phyloP scores from a whole-genome alignment of 75 land plant species.

The Azolla pinnata region DNA sequence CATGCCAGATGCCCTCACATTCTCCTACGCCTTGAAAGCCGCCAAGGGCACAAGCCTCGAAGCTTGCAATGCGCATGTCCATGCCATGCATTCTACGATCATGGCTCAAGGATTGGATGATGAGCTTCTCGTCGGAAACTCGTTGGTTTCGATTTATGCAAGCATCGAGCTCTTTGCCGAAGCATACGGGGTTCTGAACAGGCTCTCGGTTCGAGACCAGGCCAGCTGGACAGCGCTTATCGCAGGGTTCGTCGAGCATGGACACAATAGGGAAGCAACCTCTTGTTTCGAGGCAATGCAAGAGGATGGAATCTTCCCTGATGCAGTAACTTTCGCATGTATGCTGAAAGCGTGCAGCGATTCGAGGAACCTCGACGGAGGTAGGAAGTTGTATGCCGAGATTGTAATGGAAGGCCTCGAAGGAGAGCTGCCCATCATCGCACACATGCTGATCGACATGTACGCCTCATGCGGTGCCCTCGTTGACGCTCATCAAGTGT shows the following conservation, averaged over 20 bases:
- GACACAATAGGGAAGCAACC: constrained; percentile 30
- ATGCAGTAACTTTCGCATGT: constrained; percentile 27
- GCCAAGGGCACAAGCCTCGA: constrained; percentile 21
- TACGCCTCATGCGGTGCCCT: constrained; percentile 20
- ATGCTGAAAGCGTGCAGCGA: constrained; percentile 37
- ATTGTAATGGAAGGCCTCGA: constrained; percentile 16
- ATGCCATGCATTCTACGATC: constrained; percentile 28
- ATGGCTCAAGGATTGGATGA: constrained; percentile 26
- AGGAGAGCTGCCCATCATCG: neutral
- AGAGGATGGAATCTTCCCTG: constrained; percentile 12
- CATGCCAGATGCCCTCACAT: constrained; percentile 31
- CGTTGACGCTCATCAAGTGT: constrained; percentile 5
- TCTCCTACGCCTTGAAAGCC: constrained; percentile 19
- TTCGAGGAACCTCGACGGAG: constrained; percentile 27
- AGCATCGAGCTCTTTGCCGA: constrained; percentile 33
- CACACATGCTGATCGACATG: constrained; percentile 30
- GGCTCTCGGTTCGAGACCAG: constrained; percentile 15
- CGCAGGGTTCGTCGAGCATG: constrained; percentile 42
- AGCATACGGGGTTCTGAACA: constrained; percentile 23
- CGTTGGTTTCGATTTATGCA: constrained; percentile 44
- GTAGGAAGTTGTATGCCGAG: constrained; percentile 19
- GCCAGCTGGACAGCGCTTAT: constrained; percentile 40
- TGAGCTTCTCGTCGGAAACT: no score
- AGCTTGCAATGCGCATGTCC: constrained; percentile 23
- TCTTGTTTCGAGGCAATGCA: constrained; percentile 34